These are phyloP conservation scores for Hebeloma cylindrosporum DNA, from an alignment of 768 basidiomycete genomes.

Conservation along the genomic window DNA sequence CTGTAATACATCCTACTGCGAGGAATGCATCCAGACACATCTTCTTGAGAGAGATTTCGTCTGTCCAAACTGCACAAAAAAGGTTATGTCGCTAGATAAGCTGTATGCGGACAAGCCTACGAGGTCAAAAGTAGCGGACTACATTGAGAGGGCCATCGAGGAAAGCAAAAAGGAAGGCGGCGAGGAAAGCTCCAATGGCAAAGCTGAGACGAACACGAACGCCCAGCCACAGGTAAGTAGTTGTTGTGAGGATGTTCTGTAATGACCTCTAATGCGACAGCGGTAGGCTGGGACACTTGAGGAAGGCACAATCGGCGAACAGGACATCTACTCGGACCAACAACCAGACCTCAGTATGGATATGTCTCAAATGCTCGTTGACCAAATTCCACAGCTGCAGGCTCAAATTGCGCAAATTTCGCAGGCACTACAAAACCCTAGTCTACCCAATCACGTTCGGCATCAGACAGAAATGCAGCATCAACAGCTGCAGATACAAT, in stretches of 20 bases:
- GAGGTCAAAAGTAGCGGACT: conserved; percentile 75
- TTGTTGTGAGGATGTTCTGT: background rate
- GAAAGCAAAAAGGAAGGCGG: conserved; percentile 68
- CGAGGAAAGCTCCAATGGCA: conserved; percentile 36
- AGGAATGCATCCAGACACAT: conserved; percentile 95
- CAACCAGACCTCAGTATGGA: conserved; percentile 66
- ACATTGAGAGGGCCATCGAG: conserved; percentile 80
- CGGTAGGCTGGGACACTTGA: conserved; percentile 21
- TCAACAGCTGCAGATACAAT: conserved; percentile 75
- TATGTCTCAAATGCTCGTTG: conserved; percentile 68
- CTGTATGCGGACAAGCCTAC: conserved; percentile 76
- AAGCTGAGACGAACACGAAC: conserved; percentile 22
- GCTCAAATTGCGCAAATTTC: conserved; percentile 82
- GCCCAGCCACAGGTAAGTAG: conserved; percentile 40
- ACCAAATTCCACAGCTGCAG: conserved; percentile 79
- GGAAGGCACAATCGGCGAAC: conserved; percentile 31
- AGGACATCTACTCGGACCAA: conserved; percentile 73
- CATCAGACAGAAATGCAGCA: conserved; percentile 83
- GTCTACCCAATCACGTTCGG: conserved; percentile 68
- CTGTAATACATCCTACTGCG: conserved; percentile 89
- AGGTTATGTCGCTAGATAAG: conserved; percentile 87
- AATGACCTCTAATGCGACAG: background rate
- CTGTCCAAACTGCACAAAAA: conserved; percentile 88
- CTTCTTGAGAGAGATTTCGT: conserved; percentile 93
- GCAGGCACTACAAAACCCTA: conserved; percentile 76